These are phyloP conservation scores for Euphorbia schlechtendalii DNA, from an alignment of 441 rosid genomes.

Conservation along the genomic window DNA sequence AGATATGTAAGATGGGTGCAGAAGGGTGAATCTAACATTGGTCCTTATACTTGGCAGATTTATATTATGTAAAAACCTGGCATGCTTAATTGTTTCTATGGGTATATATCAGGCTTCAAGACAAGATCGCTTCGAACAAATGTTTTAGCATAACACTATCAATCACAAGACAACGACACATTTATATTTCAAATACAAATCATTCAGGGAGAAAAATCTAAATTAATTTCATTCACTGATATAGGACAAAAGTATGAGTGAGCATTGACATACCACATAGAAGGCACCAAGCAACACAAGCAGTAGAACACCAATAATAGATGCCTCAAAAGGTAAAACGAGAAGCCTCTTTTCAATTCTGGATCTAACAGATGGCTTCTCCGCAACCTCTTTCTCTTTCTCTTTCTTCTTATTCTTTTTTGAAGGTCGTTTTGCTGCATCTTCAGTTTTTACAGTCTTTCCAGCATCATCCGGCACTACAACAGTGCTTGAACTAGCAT, in stretches of 20 bases:
- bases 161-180: neutral
- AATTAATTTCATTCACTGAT: neutral
- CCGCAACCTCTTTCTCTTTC: constrained; percentile 69
- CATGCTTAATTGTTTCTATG: neutral
- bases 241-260: neutral
- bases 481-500: constrained; percentile 34
- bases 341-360: constrained; percentile 60
- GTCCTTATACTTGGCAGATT: neutral
- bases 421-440: constrained; percentile 37
- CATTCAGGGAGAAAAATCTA: constrained; percentile 6
- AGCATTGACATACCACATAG: constrained; percentile 73
- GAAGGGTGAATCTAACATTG: neutral
- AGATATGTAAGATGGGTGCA: neutral
- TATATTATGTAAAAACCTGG: neutral
- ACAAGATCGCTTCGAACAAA: neutral
- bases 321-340: constrained; percentile 79
- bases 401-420: constrained; percentile 89
- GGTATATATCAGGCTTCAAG: neutral
- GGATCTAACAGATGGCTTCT: constrained; percentile 38
- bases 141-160: neutral
- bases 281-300: constrained; percentile 88
- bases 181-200: neutral
- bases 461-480: constrained; percentile 39
- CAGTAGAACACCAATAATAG: constrained; percentile 68
- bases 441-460: constrained; percentile 40